Percentiles rank a stretch among this genome's conserved stretches.
Conservation (phyloP, 2,329 filamentous ascomycete species). For the Neopestalotiopsis sp. region DNA sequence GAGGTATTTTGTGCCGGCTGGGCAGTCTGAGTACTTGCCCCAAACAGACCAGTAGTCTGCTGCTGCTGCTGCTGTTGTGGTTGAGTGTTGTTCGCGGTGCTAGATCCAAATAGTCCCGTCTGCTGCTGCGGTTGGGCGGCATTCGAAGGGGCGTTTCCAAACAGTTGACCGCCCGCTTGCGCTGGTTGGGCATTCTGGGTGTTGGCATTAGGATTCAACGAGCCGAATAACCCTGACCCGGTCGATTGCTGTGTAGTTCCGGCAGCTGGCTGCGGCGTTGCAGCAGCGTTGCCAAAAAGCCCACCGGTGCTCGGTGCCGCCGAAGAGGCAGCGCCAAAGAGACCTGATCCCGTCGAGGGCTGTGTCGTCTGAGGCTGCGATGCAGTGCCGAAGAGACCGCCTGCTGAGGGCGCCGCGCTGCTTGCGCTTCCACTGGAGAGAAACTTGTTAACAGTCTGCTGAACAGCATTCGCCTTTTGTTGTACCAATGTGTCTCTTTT, state of each 20-base stretch:
- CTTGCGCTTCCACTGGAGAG: slow-evolving; percentile 13
- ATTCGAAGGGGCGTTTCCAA: slow-evolving; percentile 22
- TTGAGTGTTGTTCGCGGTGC: slow-evolving; percentile 22
- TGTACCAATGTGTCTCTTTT: background rate
- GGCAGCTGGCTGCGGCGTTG: slow-evolving; percentile 10
- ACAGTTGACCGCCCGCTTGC: slow-evolving; percentile 9
- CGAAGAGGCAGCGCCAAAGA: slow-evolving; percentile 30
- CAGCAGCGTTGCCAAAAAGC: slow-evolving; percentile 29
- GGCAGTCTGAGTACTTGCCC: slow-evolving; percentile 7
- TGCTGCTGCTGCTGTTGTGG: slow-evolving; percentile 16
- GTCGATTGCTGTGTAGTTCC: slow-evolving; percentile 23
- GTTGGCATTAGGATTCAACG: slow-evolving; percentile 1
- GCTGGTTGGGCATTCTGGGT: slow-evolving; percentile 1
- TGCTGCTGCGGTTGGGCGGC: slow-evolving; percentile 16
- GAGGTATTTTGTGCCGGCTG: slow-evolving; percentile 3
- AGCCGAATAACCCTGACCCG: slow-evolving; percentile 35
- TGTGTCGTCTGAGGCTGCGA: slow-evolving; percentile 25
- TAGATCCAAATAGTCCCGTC: slow-evolving; percentile 23
- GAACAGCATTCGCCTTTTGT: background rate
- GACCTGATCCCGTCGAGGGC: slow-evolving; percentile 22
- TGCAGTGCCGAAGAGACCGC: slow-evolving; percentile 35
- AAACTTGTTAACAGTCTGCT: background rate
- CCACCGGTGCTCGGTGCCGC: slow-evolving; percentile 29
- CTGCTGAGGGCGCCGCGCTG: slow-evolving; percentile 38
- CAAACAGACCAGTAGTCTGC: slow-evolving; percentile 16